Evolutionary conservation across 2,329 filamentous ascomycete species (phyloP), one percentile per base, ranked within the genome.

Genomic region (Teratosphaeria gauchensis): DNA sequence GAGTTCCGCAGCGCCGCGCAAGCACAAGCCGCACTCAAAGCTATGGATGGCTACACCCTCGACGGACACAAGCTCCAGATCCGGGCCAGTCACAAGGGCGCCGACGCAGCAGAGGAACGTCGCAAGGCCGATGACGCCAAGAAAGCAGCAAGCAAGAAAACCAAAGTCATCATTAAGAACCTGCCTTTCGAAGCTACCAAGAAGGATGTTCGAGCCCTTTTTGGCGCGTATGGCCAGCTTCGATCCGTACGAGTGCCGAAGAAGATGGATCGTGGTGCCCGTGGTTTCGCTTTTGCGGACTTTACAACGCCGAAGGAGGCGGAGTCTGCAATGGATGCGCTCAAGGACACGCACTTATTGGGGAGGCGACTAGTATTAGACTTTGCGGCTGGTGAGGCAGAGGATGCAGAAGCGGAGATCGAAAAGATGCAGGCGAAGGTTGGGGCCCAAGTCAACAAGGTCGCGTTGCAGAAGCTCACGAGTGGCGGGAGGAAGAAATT

Each of bases 91-190:
- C 90, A 96, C 77, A 91, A 87, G 73, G 90, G 88, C 21, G 80
- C 86, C 59, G 92, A 97, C 75, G 90, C 90, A 19, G 92, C 89
- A 1, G 90, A 95, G 71, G 89, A 95, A 75, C 84, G 89, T 64
- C 85, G 88, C 63, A 87, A 87, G 65, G 87, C 92, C 65, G 91
- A 97, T 70, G 84, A 83, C 64, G 85, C 87, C 55, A 95, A 91
- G 80, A 95, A 92, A 74, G 77, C 83, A 55, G 85, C 89, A 28
- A 83, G 82, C 16, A 84, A 86, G 71, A 83, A 85, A 65, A 96
- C 92, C 54, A 97, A 97, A 81, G 88, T 99, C 70, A 87, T 97
- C 75, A 88, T 99, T 78, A 99, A 97, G 80, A 99, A 99, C 78
- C 78, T 99, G 74, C 92, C 94, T 21, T 99, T 99, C 78, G 90